Evolutionary conservation across 441 rosid species (phyloP).

Genomic region (Dalechampia spathulata): DNA sequence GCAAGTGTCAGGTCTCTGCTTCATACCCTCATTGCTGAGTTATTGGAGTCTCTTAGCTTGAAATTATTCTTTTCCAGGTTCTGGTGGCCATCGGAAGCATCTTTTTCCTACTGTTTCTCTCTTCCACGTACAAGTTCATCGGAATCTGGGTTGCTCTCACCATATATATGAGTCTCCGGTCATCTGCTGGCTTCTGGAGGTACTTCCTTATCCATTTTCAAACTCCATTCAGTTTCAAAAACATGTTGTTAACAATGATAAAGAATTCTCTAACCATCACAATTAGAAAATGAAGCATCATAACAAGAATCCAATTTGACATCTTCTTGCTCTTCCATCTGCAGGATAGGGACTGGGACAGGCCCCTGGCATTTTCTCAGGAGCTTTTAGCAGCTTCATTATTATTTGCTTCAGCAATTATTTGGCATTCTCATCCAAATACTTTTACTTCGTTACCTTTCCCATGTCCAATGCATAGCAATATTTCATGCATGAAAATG

Average conservation of each 20-base stretch:
- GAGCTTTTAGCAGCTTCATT: conserved; percentile 15
- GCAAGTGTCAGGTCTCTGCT: conserved; percentile 31
- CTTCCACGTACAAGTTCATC: conserved; percentile 50
- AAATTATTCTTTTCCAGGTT: conserved; percentile 29
- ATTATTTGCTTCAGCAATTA: no score
- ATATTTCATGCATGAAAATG: no score
- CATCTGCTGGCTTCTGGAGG: conserved; percentile 91
- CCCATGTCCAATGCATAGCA: no score
- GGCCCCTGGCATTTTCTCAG: conserved; percentile 88
- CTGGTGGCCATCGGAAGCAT: conserved; percentile 69
- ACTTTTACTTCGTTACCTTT: no score
- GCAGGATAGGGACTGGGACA: conserved; percentile 83
- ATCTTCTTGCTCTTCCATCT: no score
- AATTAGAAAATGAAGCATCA: no score
- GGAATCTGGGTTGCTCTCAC: conserved; percentile 89
- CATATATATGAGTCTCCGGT: conserved; percentile 79
- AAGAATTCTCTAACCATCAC: no score
- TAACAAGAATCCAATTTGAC: no score
- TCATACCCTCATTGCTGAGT: neutral
- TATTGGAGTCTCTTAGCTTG: neutral
- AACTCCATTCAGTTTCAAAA: neutral
- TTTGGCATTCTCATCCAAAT: no score
- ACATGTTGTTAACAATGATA: neutral
- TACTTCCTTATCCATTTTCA: conserved; percentile 15
- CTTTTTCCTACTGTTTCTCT: conserved; percentile 45